Conservation (phyloP, 2,329 filamentous ascomycete genomes). For the Chaetomiaceae sp. region DNA sequence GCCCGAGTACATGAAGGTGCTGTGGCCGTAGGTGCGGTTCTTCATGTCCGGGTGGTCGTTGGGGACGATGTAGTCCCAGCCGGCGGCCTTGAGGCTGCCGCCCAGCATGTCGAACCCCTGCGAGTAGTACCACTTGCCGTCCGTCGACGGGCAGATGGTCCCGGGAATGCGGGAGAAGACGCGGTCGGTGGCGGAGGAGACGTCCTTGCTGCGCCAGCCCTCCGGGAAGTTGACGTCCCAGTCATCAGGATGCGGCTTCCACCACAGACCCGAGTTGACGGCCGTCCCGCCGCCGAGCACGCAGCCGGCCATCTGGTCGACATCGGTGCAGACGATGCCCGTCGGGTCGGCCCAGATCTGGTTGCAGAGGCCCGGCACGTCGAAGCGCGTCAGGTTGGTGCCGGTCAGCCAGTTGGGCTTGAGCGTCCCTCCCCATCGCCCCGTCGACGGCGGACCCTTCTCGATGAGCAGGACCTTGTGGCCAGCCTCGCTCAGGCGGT, state of each 20-base stretch:
- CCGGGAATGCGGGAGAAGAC: conserved; percentile 65
- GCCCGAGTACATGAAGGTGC: conserved; percentile 60
- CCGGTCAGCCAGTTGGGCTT: conserved; percentile 55
- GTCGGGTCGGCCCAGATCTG: conserved; percentile 59
- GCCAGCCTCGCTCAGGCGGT: conserved; percentile 57
- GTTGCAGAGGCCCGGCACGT: conserved; percentile 65
- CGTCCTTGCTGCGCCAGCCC: conserved; percentile 62
- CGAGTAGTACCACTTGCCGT: conserved; percentile 60
- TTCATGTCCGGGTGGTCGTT: conserved; percentile 57
- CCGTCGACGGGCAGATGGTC: conserved; percentile 57
- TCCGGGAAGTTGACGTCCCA: conserved; percentile 66
- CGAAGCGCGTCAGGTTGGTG: conserved; percentile 61
- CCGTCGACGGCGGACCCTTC: conserved; percentile 55
- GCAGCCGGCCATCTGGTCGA: conserved; percentile 67
- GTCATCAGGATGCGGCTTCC: conserved; percentile 40
- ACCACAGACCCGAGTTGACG: conserved; percentile 64
- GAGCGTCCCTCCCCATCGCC: conserved; percentile 56
- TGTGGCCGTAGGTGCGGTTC: conserved; percentile 57
- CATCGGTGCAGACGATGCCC: conserved; percentile 60
- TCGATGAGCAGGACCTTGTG: conserved; percentile 60
- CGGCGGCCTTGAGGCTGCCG: conserved; percentile 49
- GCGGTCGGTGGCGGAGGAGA: conserved; percentile 52
- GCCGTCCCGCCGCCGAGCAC: conserved; percentile 62
- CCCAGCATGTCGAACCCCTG: conserved; percentile 59
- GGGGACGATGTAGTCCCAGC: conserved; percentile 58